Percentiles rank a stretch among this genome's conserved stretches.
phyloP scores from a whole-genome alignment of 2,329 filamentous ascomycete species.

The Bisporella sp. region DNA sequence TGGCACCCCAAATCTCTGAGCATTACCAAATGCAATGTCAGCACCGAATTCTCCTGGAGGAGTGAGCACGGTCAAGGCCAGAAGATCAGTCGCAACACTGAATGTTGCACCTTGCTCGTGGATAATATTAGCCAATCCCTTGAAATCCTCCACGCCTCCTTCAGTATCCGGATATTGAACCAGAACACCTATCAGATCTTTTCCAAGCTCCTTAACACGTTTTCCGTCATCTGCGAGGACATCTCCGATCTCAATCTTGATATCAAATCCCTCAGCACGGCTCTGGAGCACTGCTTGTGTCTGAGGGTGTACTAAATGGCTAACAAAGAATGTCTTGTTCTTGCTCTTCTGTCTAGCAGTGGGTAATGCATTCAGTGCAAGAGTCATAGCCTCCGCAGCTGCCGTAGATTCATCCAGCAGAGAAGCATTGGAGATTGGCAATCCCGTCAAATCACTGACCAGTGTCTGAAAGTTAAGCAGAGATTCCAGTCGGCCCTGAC shows the following conservation, averaged over 20 bases:
- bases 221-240: slow-evolving; percentile 58
- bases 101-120: slow-evolving; percentile 75
- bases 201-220: slow-evolving; percentile 64
- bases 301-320: slow-evolving; percentile 74
- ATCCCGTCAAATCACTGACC: slow-evolving; percentile 77
- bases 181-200: slow-evolving; percentile 80
- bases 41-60: slow-evolving; percentile 92
- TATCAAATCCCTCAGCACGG: slow-evolving; percentile 85
- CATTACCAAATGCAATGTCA: slow-evolving; percentile 89
- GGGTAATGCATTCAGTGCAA: slow-evolving; percentile 74
- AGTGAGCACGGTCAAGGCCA: slow-evolving; percentile 79
- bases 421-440: slow-evolving; percentile 86
- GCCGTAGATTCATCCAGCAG: slow-evolving; percentile 88
- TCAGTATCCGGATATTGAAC: slow-evolving; percentile 94
- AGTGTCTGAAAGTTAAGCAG: slow-evolving; percentile 94
- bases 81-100: slow-evolving; percentile 81
- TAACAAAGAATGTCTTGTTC: slow-evolving; percentile 79
- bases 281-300: slow-evolving; percentile 79
- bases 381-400: slow-evolving; percentile 91
- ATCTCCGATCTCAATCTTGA: slow-evolving; percentile 69
- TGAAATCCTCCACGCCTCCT: slow-evolving; percentile 72
- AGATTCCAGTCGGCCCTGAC: slow-evolving; percentile 86
- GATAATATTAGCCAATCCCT: slow-evolving; percentile 64
- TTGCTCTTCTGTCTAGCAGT: slow-evolving; percentile 63
- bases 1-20: slow-evolving; percentile 86